These are phyloP conservation scores for Saposhnikovia divaricata DNA, from an alignment of 129 eudicot species.

Conservation along the genomic window DNA sequence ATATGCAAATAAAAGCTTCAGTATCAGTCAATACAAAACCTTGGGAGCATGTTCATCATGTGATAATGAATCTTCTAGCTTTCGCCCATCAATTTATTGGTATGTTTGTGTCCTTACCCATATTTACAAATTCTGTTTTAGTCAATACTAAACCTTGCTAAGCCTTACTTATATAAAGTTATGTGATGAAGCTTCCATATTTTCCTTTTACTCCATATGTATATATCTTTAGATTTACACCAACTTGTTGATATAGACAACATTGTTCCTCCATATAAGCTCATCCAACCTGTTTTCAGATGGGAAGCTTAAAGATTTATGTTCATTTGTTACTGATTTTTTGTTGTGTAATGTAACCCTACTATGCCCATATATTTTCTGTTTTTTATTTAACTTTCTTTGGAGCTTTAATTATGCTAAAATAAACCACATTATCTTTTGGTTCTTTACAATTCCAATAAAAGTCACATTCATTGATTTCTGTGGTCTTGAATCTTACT, in stretches of 20 bases:
- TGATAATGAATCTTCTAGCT: constrained; percentile 93
- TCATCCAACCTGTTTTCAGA: neutral
- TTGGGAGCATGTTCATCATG: constrained; percentile 95
- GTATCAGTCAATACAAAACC: constrained; percentile 47
- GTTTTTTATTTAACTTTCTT: neutral
- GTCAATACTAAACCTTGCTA: neutral
- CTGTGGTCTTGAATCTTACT: neutral
- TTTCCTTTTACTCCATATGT: neutral
- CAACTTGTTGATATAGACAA: neutral
- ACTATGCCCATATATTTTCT: neutral
- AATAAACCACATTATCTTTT: neutral
- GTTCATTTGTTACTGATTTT: too few species aligned
- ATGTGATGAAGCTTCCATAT: neutral
- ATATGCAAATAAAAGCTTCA: constrained; percentile 46
- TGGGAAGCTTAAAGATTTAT: neutral
- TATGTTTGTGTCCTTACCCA: constrained; percentile 8
- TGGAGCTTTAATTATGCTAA: neutral
- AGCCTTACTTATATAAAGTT: neutral
- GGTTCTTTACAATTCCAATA: neutral
- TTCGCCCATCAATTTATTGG: constrained; percentile 94
- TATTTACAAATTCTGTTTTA: neutral
- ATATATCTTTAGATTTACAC: neutral
- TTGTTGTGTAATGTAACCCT: neutral
- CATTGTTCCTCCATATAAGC: neutral
- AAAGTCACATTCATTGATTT: neutral